phyloP scores from a whole-genome alignment of 2,329 filamentous ascomycete species.

The Cladosporium velox region DNA sequence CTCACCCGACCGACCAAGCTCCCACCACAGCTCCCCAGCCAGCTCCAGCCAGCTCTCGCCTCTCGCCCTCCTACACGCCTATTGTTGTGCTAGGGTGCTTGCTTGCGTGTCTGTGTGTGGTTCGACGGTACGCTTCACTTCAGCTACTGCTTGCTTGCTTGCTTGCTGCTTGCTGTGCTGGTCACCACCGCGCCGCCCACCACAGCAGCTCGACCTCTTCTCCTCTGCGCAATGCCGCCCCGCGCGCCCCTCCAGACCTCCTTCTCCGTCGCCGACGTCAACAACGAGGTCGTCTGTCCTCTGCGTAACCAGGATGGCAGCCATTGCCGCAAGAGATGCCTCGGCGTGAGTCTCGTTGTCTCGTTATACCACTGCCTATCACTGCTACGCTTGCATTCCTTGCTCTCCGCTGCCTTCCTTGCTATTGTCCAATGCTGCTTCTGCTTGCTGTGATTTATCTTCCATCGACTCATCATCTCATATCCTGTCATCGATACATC shows the following conservation, averaged over 20 bases:
- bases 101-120: not conserved
- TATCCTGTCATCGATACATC: not conserved
- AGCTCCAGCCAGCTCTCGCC: not conserved
- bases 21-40: not conserved
- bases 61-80: constrained; percentile 8
- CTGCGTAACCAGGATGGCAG: constrained; percentile 95
- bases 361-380: not conserved
- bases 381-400: not conserved
- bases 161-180: constrained; percentile 12
- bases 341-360: constrained; percentile 74
- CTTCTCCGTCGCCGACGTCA: constrained; percentile 87
- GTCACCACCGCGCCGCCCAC: constrained; percentile 9
- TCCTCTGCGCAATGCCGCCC: constrained; percentile 70
- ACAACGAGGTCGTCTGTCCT: constrained; percentile 96
- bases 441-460: constrained; percentile 3
- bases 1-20: constrained; percentile 2
- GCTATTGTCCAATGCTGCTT: constrained; percentile 12
- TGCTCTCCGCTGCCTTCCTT: not conserved
- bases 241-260: constrained; percentile 83
- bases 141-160: constrained; percentile 13
- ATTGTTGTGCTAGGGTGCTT: constrained; percentile 13
- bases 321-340: constrained; percentile 94
- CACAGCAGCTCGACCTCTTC: constrained; percentile 3
- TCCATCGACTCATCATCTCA: constrained; percentile 4
- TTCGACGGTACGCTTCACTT: constrained; percentile 18